These are phyloP conservation scores for Schizophyllum amplum DNA, from an alignment of 1,284 basidiomycete species.

Conservation along the genomic window DNA sequence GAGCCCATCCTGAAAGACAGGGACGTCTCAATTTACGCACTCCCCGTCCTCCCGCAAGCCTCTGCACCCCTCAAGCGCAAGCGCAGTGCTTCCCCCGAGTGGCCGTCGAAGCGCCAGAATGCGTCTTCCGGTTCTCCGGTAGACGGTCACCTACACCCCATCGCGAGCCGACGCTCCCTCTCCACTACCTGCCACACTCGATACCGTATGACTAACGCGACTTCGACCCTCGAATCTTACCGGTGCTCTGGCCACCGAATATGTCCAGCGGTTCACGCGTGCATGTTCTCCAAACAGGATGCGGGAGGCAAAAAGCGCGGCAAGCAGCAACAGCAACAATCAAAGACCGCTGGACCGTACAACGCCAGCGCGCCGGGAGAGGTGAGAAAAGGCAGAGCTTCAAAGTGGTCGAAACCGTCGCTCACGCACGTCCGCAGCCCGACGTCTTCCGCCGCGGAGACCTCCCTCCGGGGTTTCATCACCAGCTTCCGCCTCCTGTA, in stretches of 20 bases:
- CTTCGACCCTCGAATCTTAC: conserved; percentile 2
- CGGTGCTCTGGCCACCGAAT: conserved; percentile 7
- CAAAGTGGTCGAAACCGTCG: no score
- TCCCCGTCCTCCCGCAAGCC: conserved; percentile 37
- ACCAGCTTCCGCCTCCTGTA: conserved; percentile 29
- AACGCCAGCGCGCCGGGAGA: not conserved
- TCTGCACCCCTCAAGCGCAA: conserved; percentile 35
- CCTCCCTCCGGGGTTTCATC: conserved; percentile 27
- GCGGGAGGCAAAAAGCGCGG: not conserved
- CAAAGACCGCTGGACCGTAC: not conserved
- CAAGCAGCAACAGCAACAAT: not conserved
- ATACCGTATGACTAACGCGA: not conserved
- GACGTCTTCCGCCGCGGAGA: conserved; percentile 16
- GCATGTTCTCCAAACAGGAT: not conserved
- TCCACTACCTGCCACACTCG: not conserved
- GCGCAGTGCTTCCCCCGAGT: conserved; percentile 27
- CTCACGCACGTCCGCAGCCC: conserved; percentile 11
- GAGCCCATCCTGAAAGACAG: conserved; percentile 42
- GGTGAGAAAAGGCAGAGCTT: no score
- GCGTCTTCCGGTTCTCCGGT: not conserved
- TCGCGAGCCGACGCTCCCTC: not conserved
- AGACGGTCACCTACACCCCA: not conserved
- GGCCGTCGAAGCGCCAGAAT: conserved; percentile 23
- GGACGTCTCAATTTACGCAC: conserved; percentile 55
- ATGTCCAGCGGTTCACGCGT: conserved; percentile 4